Conservation (phyloP, 371 early-diverging fungal species). For the Lichtheimia ornata region DNA sequence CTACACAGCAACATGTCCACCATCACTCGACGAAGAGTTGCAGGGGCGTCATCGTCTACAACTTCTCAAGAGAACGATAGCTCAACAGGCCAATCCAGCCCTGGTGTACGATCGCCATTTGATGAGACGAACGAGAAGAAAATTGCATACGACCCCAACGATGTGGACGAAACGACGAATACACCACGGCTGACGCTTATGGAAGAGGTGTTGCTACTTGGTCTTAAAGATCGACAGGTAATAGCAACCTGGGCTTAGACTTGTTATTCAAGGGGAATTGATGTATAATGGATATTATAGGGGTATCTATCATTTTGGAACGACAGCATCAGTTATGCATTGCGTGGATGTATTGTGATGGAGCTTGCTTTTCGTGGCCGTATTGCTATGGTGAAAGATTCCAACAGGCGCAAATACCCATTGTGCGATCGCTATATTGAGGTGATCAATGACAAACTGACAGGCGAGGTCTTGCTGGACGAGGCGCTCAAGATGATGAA, state of each 20-base stretch:
- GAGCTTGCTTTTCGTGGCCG: conserved; percentile 92
- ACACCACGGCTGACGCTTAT: conserved; percentile 83
- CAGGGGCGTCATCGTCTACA: conserved; percentile 1
- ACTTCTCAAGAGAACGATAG: not conserved
- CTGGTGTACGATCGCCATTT: not conserved
- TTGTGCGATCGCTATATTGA: conserved; percentile 83
- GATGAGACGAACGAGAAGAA: conserved; percentile 27
- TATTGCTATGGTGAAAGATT: conserved; percentile 84
- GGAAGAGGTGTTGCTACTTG: conserved; percentile 93
- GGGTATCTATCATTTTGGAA: conserved; percentile 98
- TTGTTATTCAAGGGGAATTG: too few species aligned
- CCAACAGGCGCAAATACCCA: conserved; percentile 77
- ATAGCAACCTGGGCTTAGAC: not conserved
- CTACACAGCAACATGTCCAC: conserved; percentile 34
- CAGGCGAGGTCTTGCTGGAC: conserved; percentile 94
- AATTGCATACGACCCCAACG: conserved; percentile 52
- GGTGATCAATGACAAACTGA: conserved; percentile 78
- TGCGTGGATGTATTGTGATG: conserved; percentile 94
- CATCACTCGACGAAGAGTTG: conserved; percentile 50
- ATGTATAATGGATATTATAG: conserved; percentile 35
- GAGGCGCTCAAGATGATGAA: conserved; percentile 91
- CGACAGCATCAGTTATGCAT: conserved; percentile 94
- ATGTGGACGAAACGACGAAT: conserved; percentile 61
- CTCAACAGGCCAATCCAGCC: not conserved
- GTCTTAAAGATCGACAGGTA: conserved; percentile 93